A percentile compares a stretch with the other conserved stretches of the same genome.
phyloP scores from a whole-genome alignment of 352 stramenopile genomes.

The Elongisporangium senticosum region DNA sequence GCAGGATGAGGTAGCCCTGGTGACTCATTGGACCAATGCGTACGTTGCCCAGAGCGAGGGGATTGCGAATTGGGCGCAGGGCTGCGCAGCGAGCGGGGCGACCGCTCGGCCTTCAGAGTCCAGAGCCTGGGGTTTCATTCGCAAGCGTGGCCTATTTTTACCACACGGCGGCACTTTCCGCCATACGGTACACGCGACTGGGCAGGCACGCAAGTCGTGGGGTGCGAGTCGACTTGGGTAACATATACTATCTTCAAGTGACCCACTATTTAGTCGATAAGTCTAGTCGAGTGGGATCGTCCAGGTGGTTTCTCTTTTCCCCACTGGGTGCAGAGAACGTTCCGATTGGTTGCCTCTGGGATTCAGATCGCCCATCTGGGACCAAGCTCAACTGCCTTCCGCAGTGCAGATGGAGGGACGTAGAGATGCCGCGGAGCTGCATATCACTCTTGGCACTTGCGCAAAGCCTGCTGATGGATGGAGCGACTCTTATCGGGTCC shows the following conservation, averaged over 20 bases:
- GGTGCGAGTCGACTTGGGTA: not conserved
- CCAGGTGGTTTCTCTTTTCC: not conserved
- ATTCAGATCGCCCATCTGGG: not conserved
- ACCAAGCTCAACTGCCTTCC: not conserved
- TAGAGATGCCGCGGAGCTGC: not conserved
- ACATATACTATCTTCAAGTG: not conserved
- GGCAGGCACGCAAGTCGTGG: not conserved
- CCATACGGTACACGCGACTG: not conserved
- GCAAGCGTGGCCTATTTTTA: not conserved
- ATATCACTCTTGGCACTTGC: not conserved
- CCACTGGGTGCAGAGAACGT: not conserved
- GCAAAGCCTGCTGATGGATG: not conserved
- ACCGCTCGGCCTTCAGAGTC: not conserved
- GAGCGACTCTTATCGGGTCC: not conserved
- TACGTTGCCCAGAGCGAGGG: not conserved
- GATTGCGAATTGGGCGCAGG: constrained; percentile 1
- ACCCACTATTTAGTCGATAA: not conserved
- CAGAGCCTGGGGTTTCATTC: not conserved
- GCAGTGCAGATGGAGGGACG: not conserved
- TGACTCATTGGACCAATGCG: constrained; percentile 35
- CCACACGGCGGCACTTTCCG: not conserved
- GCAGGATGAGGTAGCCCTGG: constrained; percentile 75
- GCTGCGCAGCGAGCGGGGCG: not conserved
- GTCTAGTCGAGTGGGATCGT: not conserved
- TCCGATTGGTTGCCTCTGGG: not conserved